Evolutionary conservation across 192 early-diverging fungal genomes (phyloP).

Genomic region (Podila verticillata): DNA sequence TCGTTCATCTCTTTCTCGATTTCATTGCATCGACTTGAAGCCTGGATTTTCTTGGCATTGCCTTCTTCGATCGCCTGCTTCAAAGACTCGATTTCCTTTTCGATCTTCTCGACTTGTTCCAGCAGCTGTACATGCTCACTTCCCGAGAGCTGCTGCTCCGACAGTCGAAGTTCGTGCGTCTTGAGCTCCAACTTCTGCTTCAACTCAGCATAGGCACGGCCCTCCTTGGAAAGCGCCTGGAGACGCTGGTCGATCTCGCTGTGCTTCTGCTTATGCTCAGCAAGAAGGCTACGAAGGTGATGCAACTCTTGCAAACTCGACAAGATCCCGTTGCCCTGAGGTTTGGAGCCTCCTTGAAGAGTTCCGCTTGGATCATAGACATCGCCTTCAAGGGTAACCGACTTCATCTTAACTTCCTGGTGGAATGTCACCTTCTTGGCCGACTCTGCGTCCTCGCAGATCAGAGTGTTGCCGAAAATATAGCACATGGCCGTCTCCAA

Average conservation of each 20-base stretch:
- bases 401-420: slow-evolving; percentile 81
- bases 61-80: slow-evolving; percentile 55
- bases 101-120: slow-evolving; percentile 65
- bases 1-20: slow-evolving; percentile 92
- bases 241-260: slow-evolving; percentile 64
- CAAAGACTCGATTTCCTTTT: slow-evolving; percentile 61
- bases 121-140: slow-evolving; percentile 66
- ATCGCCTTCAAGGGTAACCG: slow-evolving; percentile 98
- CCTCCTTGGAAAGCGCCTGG: slow-evolving; percentile 60
- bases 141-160: slow-evolving; percentile 80
- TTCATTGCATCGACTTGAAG: slow-evolving; percentile 60
- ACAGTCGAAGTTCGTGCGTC: slow-evolving; percentile 77
- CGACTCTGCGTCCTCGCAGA: slow-evolving; percentile 85
- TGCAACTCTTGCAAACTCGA: slow-evolving; percentile 79
- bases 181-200: slow-evolving; percentile 78
- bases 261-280: slow-evolving; percentile 59
- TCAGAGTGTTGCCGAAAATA: slow-evolving; percentile 93
- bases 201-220: slow-evolving; percentile 64
- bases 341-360: slow-evolving; percentile 90
- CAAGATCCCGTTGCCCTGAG: slow-evolving; percentile 77
- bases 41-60: slow-evolving; percentile 56
- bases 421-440: slow-evolving; percentile 93
- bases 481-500: slow-evolving; percentile 88
- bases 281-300: slow-evolving; percentile 63
- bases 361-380: slow-evolving; percentile 95